These are phyloP conservation scores for Oryza longistaminata DNA, from an alignment of 176 grass and related monocot species.

Conservation along the genomic window DNA sequence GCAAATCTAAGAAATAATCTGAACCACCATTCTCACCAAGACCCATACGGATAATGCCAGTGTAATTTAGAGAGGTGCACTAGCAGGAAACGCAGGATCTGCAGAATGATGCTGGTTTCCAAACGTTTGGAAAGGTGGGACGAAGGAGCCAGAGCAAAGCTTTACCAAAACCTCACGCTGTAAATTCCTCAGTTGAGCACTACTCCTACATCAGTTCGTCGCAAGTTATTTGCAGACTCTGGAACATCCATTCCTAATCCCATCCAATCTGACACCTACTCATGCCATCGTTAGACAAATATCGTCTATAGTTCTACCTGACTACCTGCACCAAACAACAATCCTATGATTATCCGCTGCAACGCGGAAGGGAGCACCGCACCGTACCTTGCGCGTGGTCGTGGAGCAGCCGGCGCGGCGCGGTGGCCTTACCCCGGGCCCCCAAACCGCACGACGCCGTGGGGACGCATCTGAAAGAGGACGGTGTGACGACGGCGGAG, in stretches of 20 bases:
- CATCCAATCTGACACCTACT: not conserved
- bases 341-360: not conserved
- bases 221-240: not conserved
- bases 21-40: not conserved
- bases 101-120: not conserved
- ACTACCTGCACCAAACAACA: not conserved
- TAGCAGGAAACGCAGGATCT: not conserved
- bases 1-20: not conserved
- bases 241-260: not conserved
- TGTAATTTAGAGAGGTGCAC: not conserved
- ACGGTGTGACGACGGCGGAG: not conserved
- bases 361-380: not conserved
- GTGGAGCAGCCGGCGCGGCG: slow-evolving; percentile 12
- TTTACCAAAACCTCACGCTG: not conserved
- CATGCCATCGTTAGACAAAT: too few relatives aligned
- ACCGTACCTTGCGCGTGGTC: slow-evolving; percentile 25
- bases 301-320: not conserved
- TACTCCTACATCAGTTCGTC: not conserved
- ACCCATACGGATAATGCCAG: not conserved
- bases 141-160: not conserved
- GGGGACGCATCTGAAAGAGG: slow-evolving; percentile 32
- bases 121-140: not conserved
- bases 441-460: not conserved
- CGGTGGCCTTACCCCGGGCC: not conserved
- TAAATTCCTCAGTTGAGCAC: not conserved